Conservation (phyloP, 805 yeast species). For the Kluyveromyces nonfermentans region DNA sequence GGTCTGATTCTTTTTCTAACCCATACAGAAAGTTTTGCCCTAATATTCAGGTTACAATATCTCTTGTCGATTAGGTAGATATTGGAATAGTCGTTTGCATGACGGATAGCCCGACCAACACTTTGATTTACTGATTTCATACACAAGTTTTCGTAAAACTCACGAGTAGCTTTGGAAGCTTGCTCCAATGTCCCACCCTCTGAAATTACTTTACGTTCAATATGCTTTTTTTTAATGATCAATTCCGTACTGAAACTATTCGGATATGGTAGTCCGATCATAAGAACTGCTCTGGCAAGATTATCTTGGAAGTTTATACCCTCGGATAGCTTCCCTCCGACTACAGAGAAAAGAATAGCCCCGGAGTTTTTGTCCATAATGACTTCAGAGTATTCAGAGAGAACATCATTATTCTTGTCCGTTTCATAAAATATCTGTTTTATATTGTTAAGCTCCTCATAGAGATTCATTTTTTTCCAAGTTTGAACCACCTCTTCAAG, state of each 20-base stretch:
- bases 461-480: constrained; percentile 41
- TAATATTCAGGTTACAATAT: constrained; percentile 39
- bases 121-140: constrained; percentile 90
- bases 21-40: constrained; percentile 65
- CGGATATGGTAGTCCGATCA: constrained; percentile 88
- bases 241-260: constrained; percentile 76
- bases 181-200: constrained; percentile 38
- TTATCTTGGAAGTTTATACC: constrained; percentile 88
- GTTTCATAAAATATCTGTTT: constrained; percentile 55
- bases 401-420: constrained; percentile 34
- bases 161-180: constrained; percentile 41
- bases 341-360: constrained; percentile 71
- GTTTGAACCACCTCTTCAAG: constrained; percentile 38
- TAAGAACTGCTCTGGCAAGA: constrained; percentile 76
- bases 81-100: constrained; percentile 68
- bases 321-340: constrained; percentile 88
- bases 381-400: constrained; percentile 41
- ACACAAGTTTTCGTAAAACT: constrained; percentile 73
- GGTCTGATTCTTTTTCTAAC: constrained; percentile 37
- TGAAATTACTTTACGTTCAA: constrained; percentile 42
- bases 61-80: constrained; percentile 65
- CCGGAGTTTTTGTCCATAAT: constrained; percentile 36
- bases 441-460: constrained; percentile 27
- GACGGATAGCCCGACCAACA: constrained; percentile 86
- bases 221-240: constrained; percentile 56